Conservation (phyloP, 371 early-diverging fungal species). For the Massospora cicadina region DNA sequence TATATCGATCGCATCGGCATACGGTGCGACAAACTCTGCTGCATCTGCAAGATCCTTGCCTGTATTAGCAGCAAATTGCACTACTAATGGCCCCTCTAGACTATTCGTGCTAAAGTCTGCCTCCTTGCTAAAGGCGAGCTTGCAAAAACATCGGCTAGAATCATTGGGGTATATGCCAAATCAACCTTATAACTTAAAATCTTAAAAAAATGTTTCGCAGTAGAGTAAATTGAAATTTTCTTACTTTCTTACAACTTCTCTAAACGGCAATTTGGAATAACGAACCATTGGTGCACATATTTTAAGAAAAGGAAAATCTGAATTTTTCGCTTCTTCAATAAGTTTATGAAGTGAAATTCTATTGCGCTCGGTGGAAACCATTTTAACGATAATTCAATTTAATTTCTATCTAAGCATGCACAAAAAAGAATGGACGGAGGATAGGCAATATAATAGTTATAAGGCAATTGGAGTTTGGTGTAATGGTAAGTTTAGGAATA, state of each 20-base stretch:
- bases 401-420: too few relatives aligned
- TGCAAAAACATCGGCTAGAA: constrained; percentile 83
- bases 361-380: not conserved
- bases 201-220: not conserved
- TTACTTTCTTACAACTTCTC: constrained; percentile 69
- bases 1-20: constrained; percentile 58
- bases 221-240: constrained; percentile 5
- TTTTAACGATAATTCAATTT: too few relatives aligned
- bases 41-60: constrained; percentile 68
- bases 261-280: constrained; percentile 86
- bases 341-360: not conserved
- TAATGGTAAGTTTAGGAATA: too few relatives aligned
- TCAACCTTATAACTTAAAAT: constrained; percentile 62
- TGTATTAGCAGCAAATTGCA: constrained; percentile 85
- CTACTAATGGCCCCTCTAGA: constrained; percentile 63
- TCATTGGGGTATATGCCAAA: constrained; percentile 96
- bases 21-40: constrained; percentile 62
- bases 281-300: constrained; percentile 96
- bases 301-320: not conserved
- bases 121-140: constrained; percentile 61
- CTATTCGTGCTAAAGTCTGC: constrained; percentile 64
- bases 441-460: too few relatives aligned
- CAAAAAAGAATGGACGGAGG: too few relatives aligned
- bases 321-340: not conserved
- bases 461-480: too few relatives aligned